Evolutionary conservation across 2,329 filamentous ascomycete species (phyloP).

Genomic region (Tolypocladium inflatum): DNA sequence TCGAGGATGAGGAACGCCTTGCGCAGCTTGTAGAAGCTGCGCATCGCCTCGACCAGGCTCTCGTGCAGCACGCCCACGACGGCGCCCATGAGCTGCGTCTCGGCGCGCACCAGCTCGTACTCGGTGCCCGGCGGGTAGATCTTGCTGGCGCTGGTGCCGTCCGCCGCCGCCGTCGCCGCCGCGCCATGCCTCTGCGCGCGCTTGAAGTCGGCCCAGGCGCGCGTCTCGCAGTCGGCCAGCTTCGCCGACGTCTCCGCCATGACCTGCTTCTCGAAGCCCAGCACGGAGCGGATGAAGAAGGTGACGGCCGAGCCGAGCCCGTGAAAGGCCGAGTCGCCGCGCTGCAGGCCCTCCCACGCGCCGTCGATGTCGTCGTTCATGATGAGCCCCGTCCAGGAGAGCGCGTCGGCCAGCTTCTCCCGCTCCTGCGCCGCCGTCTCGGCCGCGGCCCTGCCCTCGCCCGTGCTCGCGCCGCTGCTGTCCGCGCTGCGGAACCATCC

Average conservation of each 20-base stretch:
- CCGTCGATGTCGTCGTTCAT: conserved; percentile 86
- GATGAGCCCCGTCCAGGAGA: conserved; percentile 59
- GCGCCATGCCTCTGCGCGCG: conserved; percentile 56
- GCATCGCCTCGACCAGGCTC: conserved; percentile 82
- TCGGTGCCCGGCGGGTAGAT: conserved; percentile 80
- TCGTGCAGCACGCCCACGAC: conserved; percentile 87
- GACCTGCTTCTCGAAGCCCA: conserved; percentile 86
- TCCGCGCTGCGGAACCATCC: conserved; percentile 40
- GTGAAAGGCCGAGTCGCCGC: conserved; percentile 79
- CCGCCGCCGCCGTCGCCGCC: conserved; percentile 12
- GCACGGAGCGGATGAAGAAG: conserved; percentile 73
- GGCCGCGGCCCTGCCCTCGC: conserved; percentile 15
- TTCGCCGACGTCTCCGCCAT: conserved; percentile 73
- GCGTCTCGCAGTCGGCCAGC: conserved; percentile 66
- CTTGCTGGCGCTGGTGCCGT: conserved; percentile 24
- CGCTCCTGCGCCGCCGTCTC: conserved; percentile 27
- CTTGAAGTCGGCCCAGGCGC: conserved; percentile 67
- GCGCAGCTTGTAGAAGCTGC: conserved; percentile 84
- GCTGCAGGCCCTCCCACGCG: conserved; percentile 63
- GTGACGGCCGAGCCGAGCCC: conserved; percentile 72
- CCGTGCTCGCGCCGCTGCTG: conserved; percentile 17
- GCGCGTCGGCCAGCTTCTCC: conserved; percentile 48
- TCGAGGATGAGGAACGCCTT: conserved; percentile 83
- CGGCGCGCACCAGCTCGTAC: conserved; percentile 73
- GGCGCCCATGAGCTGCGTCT: conserved; percentile 82